Base-by-base conservation (phyloP, 495 filamentous ascomycete species). In the Aspergillus panamensis region DNA sequence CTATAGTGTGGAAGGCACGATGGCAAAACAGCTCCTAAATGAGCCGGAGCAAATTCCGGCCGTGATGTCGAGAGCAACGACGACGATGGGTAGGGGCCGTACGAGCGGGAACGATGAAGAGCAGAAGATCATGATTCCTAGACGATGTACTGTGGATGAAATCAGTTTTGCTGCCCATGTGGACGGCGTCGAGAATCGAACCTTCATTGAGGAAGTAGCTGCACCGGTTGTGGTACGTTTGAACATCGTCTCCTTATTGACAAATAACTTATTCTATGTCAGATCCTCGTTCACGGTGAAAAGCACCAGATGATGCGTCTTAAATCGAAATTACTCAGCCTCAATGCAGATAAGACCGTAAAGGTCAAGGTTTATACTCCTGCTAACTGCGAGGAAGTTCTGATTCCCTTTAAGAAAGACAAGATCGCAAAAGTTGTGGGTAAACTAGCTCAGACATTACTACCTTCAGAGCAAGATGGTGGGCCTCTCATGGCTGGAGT, bases 281-380 rank as follows among this genome's bases (percentile, higher is more conserved):
- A 92, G 88, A 96, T 98, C 51, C 82, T 98, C 20, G 94, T 98
- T 5, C 94, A 98, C 64, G 94, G 94, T 30, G 95, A 97, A 67
- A 90, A 93, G 61, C 91, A 96, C 66, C 95, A 97, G 65, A 98
- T 98, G 94, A 95, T 92, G 83, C 84, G 95, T 32, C 77, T 98
- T 16, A 96, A 96, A 67, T 95, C 90, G 3, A 94, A 96, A 62
- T 77, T 98, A 8, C 82, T 97, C n/a, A 91, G 89, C 20, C 79
- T 96, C 8, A 96, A 97, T 65, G 82, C 87, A 9, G 83, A 86
- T 21, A 93, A 95, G 66, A 78, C 80, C 1, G 77, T 82, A 33
- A 90, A 91, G 50, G 85, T 90, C 48, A 97, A 97, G 69, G 89
- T 98, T 6, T 97, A 85, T 73, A 92, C 87, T 49, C 94, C 94